phyloP scores from a whole-genome alignment of 441 rosid genomes.

The Populus hybrid region DNA sequence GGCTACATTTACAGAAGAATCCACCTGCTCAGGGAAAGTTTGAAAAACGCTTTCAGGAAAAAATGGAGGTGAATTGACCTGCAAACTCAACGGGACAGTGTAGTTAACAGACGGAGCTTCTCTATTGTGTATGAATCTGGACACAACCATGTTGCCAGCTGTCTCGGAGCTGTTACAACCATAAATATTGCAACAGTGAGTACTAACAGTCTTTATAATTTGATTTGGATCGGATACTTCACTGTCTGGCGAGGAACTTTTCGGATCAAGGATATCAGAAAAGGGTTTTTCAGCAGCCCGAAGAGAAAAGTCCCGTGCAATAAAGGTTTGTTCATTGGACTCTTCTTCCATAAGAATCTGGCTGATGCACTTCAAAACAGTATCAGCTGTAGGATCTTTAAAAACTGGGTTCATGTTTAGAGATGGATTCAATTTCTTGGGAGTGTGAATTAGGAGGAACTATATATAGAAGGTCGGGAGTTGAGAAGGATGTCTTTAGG shows the following conservation, averaged over 20 bases:
- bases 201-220: constrained; percentile 13
- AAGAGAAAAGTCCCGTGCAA: constrained; percentile 31
- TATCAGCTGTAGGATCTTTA: not conserved
- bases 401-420: constrained; percentile 1
- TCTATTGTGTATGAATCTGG: too few relatives aligned
- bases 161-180: not conserved
- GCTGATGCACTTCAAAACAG: constrained; percentile 15
- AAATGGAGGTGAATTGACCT: too few relatives aligned
- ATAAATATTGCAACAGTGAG: not conserved
- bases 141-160: too few relatives aligned
- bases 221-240: not conserved
- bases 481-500: not conserved
- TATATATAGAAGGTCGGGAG: not conserved
- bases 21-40: too few relatives aligned
- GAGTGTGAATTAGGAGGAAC: not conserved
- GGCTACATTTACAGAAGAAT: too few relatives aligned
- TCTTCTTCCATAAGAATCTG: constrained; percentile 31
- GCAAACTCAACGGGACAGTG: too few relatives aligned
- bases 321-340: constrained; percentile 22
- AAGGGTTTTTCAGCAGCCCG: constrained; percentile 32
- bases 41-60: too few relatives aligned
- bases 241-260: constrained; percentile 8
- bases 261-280: constrained; percentile 25
- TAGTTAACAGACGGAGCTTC: too few relatives aligned
- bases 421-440: not conserved